Percentiles rank a stretch among this genome's conserved stretches.
Evolutionary conservation across 768 basidiomycete genomes (phyloP).

Genomic region (Auriscalpium orientale): DNA sequence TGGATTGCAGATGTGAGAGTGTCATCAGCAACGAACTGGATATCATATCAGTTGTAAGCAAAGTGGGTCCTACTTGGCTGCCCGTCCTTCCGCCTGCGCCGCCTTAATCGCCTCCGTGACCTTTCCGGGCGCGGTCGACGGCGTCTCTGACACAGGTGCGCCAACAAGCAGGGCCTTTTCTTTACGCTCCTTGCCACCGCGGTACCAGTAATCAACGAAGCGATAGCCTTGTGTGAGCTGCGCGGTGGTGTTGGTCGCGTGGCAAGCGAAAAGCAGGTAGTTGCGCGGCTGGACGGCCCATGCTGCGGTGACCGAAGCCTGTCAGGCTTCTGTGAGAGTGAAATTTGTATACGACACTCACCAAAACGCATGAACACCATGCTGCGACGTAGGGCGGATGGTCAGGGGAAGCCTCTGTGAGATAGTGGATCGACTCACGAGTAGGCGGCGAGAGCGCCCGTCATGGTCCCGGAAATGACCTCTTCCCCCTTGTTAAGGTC

Average conservation of each 20-base stretch:
- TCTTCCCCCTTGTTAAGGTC: conserved; percentile 94
- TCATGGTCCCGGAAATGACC: conserved; percentile 96
- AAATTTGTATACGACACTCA: conserved; percentile 22
- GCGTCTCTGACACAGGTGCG: neutral
- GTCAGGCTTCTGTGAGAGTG: neutral
- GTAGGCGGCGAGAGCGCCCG: conserved; percentile 79
- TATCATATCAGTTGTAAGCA: too few relatives aligned
- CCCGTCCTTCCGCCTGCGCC: conserved; percentile 16
- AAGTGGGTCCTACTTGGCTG: conserved; percentile 3
- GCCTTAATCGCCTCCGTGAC: conserved; percentile 47
- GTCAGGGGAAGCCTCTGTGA: neutral
- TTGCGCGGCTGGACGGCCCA: conserved; percentile 96
- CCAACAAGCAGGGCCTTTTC: conserved; percentile 1
- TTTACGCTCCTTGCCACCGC: conserved; percentile 78
- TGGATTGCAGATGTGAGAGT: neutral
- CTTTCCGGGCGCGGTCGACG: conserved; percentile 26
- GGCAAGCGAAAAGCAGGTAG: conserved; percentile 92
- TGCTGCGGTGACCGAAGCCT: conserved; percentile 37
- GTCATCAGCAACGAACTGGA: too few relatives aligned
- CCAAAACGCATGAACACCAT: conserved; percentile 95
- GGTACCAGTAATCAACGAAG: conserved; percentile 87
- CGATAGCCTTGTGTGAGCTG: conserved; percentile 79
- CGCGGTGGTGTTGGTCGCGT: conserved; percentile 83
- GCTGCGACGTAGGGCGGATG: conserved; percentile 20
- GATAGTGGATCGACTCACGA: conserved; percentile 57